phyloP scores from a whole-genome alignment of 2,329 filamentous ascomycete genomes.

The Chaetoscypha palmicola region DNA sequence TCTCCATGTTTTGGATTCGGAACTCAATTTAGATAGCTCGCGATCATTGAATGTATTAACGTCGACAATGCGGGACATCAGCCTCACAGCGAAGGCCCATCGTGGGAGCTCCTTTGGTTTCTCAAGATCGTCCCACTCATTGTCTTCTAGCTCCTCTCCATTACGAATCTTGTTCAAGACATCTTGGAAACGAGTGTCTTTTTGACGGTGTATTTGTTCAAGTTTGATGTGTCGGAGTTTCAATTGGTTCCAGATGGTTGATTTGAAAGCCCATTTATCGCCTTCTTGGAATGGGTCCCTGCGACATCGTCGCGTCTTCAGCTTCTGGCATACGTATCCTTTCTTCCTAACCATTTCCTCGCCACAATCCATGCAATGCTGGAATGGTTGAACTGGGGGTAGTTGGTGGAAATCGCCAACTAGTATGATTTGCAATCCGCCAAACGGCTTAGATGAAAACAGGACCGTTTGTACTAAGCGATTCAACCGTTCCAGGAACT shows the following conservation, averaged over 20 bases:
- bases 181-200: conserved; percentile 20
- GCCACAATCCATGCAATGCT: conserved; percentile 23
- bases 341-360: conserved; percentile 8
- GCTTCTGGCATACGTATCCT: conserved; percentile 6
- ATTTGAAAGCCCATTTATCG: conserved; percentile 27
- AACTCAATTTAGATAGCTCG: conserved; percentile 11
- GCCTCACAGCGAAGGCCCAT: conserved; percentile 15
- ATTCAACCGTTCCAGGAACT: conserved; percentile 24
- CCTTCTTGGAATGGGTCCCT: conserved; percentile 5
- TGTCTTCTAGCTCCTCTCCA: conserved; percentile 9
- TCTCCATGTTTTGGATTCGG: conserved; percentile 11
- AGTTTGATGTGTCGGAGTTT: conserved; percentile 21
- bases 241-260: conserved; percentile 21
- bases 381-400: conserved; percentile 27
- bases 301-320: conserved; percentile 4
- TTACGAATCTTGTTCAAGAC: conserved; percentile 27
- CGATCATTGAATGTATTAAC: conserved; percentile 17
- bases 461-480: conserved; percentile 16
- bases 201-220: conserved; percentile 27
- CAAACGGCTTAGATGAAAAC: conserved; percentile 16
- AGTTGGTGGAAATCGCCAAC: conserved; percentile 28
- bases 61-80: conserved; percentile 20
- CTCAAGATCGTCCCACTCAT: conserved; percentile 22
- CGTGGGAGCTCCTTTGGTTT: conserved; percentile 11
- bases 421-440: conserved; percentile 26